Conservation (phyloP, 768 basidiomycete genomes). For the Melanogaster broomeanus region DNA sequence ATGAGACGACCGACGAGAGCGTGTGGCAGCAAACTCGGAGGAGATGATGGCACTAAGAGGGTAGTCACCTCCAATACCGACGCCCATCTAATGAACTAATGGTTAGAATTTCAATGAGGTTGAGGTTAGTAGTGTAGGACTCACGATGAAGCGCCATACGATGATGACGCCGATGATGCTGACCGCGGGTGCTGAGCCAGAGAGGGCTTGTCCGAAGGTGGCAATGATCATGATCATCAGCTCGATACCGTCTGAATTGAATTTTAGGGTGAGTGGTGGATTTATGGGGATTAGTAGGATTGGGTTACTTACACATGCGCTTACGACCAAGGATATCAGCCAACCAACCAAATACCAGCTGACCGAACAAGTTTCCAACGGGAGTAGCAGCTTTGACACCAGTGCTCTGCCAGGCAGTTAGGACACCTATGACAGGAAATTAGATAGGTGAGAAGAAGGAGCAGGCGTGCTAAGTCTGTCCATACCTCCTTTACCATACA, state of each 20-base stretch:
- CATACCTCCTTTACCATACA: constrained; percentile 52
- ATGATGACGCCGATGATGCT: constrained; percentile 75
- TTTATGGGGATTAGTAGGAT: not conserved
- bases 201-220: constrained; percentile 78
- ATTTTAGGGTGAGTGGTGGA: not conserved
- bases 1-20: constrained; percentile 82
- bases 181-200: constrained; percentile 66
- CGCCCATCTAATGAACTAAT: constrained; percentile 51
- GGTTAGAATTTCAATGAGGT: not conserved
- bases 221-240: constrained; percentile 81
- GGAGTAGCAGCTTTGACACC: constrained; percentile 80
- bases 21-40: constrained; percentile 83
- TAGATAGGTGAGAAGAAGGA: not conserved
- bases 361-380: constrained; percentile 73
- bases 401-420: constrained; percentile 63
- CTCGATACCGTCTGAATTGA: constrained; percentile 46
- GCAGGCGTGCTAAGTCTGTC: not conserved
- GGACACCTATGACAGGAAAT: constrained; percentile 15
- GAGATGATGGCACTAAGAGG: constrained; percentile 85
- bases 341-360: constrained; percentile 78
- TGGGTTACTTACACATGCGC: constrained; percentile 65
- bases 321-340: constrained; percentile 79
- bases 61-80: constrained; percentile 91
- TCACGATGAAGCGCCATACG: constrained; percentile 79
- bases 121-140: constrained; percentile 11